Evolutionary conservation across 164 flowering plant species (phyloP), one percentile per base, ranked within the genome.

Genomic region (Magnolia kwangsiensis): DNA sequence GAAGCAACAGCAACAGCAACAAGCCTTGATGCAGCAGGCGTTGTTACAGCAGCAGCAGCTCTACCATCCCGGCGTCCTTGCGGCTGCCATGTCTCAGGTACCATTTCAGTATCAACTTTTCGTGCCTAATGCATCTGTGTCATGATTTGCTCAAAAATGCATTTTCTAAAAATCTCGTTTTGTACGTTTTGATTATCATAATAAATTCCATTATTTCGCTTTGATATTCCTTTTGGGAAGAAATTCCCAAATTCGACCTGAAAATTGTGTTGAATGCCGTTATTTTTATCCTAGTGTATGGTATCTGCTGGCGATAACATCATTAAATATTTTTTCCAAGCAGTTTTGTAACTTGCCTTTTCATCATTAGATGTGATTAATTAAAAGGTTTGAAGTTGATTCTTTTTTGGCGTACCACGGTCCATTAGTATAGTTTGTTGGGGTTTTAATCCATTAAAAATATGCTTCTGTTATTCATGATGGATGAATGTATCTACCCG

Each of bases 1-100:
- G 83, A 89, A 91, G 85, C 92, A 89, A 78, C 93, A 89, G 67
- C 90, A 89, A 61, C 93, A 90, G 63, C 89, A 88, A 76, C 90
- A 88, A 27, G 21, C 50, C 59, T 74, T 91, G 80, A 87, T 89
- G 91, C 92, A 90, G 79, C 94, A 90, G 74, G 89, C 89, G 69
- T 86, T 88, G 63, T 86, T 88, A 37, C 95, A 91, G 79, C 95
- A 88, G 74, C 87, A 82, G 70, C 80, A 79, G 69, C 67, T 82
- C 29, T 82, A 82, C 69, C 83, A 84, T 67, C 87, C 83, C 29
- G 83, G 84, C 64, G 80, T 84, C 18, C 19, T 82, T 23, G 86
- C 84, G 6, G 78, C 82, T 58, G 84, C 82, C 1, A 82, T 82
- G 82, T 80, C 87, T 45, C 87, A 84, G 87, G 87, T 84, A 55